Conservation (phyloP, 805 yeast genomes). For the Zygosaccharomyces bailii region DNA sequence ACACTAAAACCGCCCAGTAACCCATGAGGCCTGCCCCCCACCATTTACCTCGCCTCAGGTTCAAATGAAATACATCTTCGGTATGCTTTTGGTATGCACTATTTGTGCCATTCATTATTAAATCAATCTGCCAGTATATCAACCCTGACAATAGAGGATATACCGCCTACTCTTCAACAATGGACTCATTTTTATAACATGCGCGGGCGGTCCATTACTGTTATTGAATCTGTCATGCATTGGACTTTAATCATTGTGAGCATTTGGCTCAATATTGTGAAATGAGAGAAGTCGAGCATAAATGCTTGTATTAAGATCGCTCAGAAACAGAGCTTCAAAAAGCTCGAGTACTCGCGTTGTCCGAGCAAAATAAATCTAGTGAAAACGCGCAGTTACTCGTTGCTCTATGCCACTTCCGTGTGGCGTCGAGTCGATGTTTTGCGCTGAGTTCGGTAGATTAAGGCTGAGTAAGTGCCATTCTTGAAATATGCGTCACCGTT, state of each 20-base stretch:
- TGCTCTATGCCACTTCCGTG: background rate
- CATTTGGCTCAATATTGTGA: background rate
- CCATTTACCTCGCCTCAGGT: constrained; percentile 37
- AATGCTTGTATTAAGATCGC: background rate
- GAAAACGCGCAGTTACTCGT: background rate
- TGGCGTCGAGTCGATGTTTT: too few species aligned
- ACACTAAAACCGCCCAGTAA: constrained; percentile 45
- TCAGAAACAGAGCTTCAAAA: background rate
- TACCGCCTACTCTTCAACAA: too few species aligned
- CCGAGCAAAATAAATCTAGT: background rate
- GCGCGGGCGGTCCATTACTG: too few species aligned
- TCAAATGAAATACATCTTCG: constrained; percentile 33
- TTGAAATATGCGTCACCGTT: too few species aligned
- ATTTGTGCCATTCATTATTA: background rate
- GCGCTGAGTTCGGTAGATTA: too few species aligned
- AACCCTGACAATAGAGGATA: too few species aligned
- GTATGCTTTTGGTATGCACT: background rate
- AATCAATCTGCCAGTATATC: too few species aligned
- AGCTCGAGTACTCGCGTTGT: background rate
- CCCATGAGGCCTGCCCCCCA: constrained; percentile 47
- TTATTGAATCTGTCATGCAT: too few species aligned
- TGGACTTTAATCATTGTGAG: background rate
- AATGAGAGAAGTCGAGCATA: background rate
- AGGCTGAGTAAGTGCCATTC: too few species aligned
- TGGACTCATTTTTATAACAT: too few species aligned